Base-by-base conservation (phyloP, 2,329 filamentous ascomycete species). In the Incumbomyces delicatus region DNA sequence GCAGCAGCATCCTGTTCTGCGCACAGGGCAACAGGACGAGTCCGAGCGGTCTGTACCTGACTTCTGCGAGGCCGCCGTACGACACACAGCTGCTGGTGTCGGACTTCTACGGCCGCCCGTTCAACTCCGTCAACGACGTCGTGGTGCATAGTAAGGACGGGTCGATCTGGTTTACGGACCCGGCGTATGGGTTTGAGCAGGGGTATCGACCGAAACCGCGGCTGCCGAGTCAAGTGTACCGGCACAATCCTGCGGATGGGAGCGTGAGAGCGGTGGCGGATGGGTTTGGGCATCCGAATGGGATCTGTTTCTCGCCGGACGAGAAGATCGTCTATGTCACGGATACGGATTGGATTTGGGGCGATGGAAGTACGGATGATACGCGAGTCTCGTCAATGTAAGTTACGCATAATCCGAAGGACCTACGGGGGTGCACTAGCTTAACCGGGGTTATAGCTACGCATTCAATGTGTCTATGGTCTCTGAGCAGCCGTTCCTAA, bases 41-140 rank as follows among this genome's bases (percentile, higher is more conserved):
- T 2, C 45, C 45, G 2, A 37, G 35, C 5, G 39, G 39, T 16
- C 39, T 47, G 2, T 30, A 43, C 8, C 22, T 35, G 44, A 43
- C 40, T 13, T 70, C 66, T 40, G 65, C 70, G 11, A 73, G 72
- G 11, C 69, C 68, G 2, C 72, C 70, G 30, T 22, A 39, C 18
- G 13, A 22, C 6, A 22, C 36, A 3, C 36, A 18, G 14, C 6
- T 29, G 18, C 39, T 41, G 3, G 18, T 41, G 3, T n/a, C 11
- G 5, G 17, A 30, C 17, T 47, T 50, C 43, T 37, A 49, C n/a
- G 38, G 43, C 12, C 17, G 42, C 18, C 59, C 60, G 6, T 67
- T 68, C 47, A 66, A 62, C 38, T 61, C 62, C 1, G 55, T 65
- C 22, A 68, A 66, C 48, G 65, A 69, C 47, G 22, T 27, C 8